Base-by-base conservation (phyloP, 2,329 filamentous ascomycete genomes). In the Alternaria metachromatica region DNA sequence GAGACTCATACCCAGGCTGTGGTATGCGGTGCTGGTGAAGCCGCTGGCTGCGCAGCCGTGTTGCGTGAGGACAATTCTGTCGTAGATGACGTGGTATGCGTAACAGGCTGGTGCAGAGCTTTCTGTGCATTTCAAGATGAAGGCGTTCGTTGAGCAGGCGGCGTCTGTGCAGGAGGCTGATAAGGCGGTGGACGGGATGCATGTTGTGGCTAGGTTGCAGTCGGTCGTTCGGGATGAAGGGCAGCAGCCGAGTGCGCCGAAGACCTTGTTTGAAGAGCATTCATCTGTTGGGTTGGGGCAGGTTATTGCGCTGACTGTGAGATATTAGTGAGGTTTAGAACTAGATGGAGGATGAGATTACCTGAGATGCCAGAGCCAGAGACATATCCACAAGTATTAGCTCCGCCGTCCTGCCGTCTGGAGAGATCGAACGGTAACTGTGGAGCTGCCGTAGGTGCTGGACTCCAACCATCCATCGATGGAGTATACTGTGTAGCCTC, bases 201-300 rank as follows among this genome's bases (percentile, higher is more conserved):
- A 80, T 23, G 76, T 67, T 10, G 78, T 80, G 7, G 70, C 64
- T 15, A 80, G 67, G 9, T 50, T 70, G 59, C 78, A 80, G 6
- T 69, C 26, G 1, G 67, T 55, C 3, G 75, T 62, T 8, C 65
- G 48, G 2, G 58, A 33, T 1, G 71, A 64, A 48, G 77, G 60
- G 64, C 78, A 80, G 68, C 78, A 80, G 51, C 77, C 77, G 37
- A 78, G 76, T 5, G 74, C 73, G 45, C 72, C 76, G 15, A 70
- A 69, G 58, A 61, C 66, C 7, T 70, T 72, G 60, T 78, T 79
- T 53, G 77, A 79, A 30, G 77, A 77, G 65, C 78, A 80, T 33
- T 73, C 67, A 25, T 68, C 60, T 33, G 64, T 66, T 1, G 67
- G 54, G 43, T 72, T 70, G 28, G 66, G 64, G 43, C 77, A 80